These are phyloP conservation scores for Haplosporangium gracile DNA, from an alignment of 192 early-diverging fungal genomes.

Conservation along the genomic window DNA sequence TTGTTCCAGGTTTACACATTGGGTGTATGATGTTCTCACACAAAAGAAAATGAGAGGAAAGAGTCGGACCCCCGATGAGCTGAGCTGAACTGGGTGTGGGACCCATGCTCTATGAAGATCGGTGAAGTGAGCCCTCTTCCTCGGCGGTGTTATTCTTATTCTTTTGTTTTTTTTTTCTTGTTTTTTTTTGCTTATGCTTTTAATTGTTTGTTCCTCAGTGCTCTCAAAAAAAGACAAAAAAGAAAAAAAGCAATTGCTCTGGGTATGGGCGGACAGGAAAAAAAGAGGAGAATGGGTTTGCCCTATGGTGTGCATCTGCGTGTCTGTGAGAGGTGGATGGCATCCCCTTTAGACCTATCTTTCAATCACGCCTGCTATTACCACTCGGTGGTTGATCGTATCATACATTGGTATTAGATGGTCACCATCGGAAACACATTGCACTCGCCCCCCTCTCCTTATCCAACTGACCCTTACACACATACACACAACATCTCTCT, in stretches of 20 bases:
- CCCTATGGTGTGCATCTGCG: background rate
- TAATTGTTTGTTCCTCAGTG: conserved; percentile 2
- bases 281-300: background rate
- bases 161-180: background rate
- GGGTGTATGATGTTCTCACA: conserved; percentile 5
- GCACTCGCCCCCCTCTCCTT: background rate
- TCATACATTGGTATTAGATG: background rate
- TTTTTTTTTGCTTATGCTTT: conserved; percentile 3
- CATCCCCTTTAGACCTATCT: background rate
- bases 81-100: conserved; percentile 9
- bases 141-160: conserved; percentile 15
- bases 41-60: background rate
- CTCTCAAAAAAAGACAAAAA: conserved; percentile 8
- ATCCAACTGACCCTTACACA: background rate
- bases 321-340: background rate
- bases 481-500: too few species aligned
- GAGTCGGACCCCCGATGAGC: conserved; percentile 8
- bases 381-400: background rate
- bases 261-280: conserved; percentile 8
- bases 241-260: conserved; percentile 2
- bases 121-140: conserved; percentile 4
- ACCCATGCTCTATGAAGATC: conserved; percentile 12
- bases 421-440: conserved; percentile 3
- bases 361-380: background rate
- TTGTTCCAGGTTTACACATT: background rate